Percentiles rank a stretch among this genome's conserved stretches.
Evolutionary conservation across 2,329 filamentous ascomycete species (phyloP).

Genomic region (Ceratocystis albifundus): DNA sequence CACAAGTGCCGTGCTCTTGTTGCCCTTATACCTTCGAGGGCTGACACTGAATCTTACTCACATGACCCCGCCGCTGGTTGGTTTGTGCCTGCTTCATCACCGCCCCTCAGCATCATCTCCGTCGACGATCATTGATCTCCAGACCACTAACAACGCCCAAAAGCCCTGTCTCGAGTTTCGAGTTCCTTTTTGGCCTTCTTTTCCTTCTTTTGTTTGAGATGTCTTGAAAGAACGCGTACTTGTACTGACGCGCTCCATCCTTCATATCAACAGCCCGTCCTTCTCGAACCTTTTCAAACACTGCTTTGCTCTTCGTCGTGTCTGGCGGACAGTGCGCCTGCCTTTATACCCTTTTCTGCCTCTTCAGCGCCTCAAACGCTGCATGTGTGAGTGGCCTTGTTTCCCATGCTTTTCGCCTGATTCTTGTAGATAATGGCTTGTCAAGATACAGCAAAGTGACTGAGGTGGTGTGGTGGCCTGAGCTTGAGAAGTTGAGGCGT

Average conservation of each 20-base stretch:
- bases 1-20: too few relatives aligned
- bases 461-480: too few relatives aligned
- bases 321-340: not conserved
- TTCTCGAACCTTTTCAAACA: not conserved
- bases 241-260: not conserved
- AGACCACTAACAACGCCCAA: not conserved
- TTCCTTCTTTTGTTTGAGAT: not conserved
- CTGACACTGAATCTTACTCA: too few relatives aligned
- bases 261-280: not conserved
- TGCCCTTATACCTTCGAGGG: too few relatives aligned
- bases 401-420: constrained; percentile 1
- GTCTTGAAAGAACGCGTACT: not conserved
- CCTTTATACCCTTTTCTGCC: not conserved
- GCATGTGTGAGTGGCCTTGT: not conserved
- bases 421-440: not conserved
- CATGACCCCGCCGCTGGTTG: not conserved
- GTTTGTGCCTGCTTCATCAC: not conserved
- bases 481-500: too few relatives aligned
- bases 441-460: too few relatives aligned
- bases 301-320: not conserved
- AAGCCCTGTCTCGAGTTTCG: not conserved
- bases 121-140: not conserved
- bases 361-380: too few relatives aligned
- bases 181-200: not conserved
- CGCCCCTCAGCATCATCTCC: not conserved